A percentile compares a stretch with the other conserved stretches of the same genome.
These are phyloP conservation scores for Flagelloscypha sp. DNA, from an alignment of 768 basidiomycete species.

Conservation along the genomic window DNA sequence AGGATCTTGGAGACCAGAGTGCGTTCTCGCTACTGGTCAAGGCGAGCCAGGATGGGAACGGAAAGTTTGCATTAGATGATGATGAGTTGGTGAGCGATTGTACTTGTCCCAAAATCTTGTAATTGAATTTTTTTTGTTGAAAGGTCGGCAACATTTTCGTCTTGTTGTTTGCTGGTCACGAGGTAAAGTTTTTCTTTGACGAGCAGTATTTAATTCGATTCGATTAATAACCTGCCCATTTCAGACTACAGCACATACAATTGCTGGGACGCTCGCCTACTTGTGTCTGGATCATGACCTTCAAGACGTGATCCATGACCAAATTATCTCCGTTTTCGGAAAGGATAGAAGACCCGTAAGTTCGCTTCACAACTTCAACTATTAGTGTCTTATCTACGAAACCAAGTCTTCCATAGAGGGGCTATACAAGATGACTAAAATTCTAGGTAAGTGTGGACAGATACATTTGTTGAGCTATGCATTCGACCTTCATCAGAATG, in stretches of 20 bases:
- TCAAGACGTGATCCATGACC: slow-evolving; percentile 39
- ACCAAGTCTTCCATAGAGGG: slow-evolving; percentile 27
- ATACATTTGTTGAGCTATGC: no score
- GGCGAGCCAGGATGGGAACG: slow-evolving; percentile 34
- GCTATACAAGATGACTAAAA: slow-evolving; percentile 32
- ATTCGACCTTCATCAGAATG: background rate
- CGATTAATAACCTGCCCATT: no score
- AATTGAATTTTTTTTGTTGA: background rate
- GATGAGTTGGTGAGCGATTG: slow-evolving; percentile 27
- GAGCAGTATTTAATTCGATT: background rate
- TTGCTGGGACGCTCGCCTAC: slow-evolving; percentile 39
- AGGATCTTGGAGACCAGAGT: no score
- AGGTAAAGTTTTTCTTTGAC: slow-evolving; percentile 16
- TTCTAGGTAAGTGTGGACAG: slow-evolving; percentile 31
- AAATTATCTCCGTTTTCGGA: slow-evolving; percentile 33
- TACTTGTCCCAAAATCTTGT: background rate
- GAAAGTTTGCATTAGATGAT: slow-evolving; percentile 31
- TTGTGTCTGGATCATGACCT: slow-evolving; percentile 37
- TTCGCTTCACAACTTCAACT: no score
- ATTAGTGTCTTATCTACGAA: no score
- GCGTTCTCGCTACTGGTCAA: slow-evolving; percentile 36
- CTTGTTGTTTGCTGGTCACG: slow-evolving; percentile 51
- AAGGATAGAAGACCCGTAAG: slow-evolving; percentile 26
- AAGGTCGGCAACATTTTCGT: slow-evolving; percentile 47
- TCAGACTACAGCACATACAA: slow-evolving; percentile 44